Evolutionary conservation across 129 eudicot species (phyloP).

Genomic region (Dittrichia graveolens): DNA sequence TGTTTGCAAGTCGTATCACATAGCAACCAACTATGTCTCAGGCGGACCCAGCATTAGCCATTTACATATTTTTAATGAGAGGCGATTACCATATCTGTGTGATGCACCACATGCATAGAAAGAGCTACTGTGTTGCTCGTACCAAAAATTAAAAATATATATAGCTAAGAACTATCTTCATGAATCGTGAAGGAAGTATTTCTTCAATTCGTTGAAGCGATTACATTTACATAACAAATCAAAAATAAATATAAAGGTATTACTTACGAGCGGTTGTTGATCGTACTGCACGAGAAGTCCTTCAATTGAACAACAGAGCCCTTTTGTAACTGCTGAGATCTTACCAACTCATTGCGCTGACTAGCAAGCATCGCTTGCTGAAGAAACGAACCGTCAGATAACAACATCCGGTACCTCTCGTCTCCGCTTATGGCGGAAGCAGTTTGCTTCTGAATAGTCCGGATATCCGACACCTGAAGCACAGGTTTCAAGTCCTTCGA

Average conservation of each 20-base stretch:
- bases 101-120: not conserved
- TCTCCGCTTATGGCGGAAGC: not conserved
- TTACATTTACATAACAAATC: not conserved
- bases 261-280: constrained; percentile 52
- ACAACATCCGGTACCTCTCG: constrained; percentile 56
- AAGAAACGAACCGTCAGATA: constrained; percentile 56
- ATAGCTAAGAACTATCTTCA: no score
- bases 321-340: constrained; percentile 43
- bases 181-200: no score
- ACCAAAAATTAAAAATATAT: no score
- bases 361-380: constrained; percentile 75
- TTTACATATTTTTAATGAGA: not conserved
- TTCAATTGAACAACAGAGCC: constrained; percentile 63
- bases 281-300: constrained; percentile 40
- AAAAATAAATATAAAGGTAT: not conserved
- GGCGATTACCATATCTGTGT: not conserved
- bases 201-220: no score
- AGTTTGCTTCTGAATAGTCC: constrained; percentile 38
- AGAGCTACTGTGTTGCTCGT: not conserved
- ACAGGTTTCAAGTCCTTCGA: constrained; percentile 44
- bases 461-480: constrained; percentile 58
- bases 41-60: no score
- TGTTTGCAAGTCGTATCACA: no score
- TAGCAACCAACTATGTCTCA: no score
- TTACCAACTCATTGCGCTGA: constrained; percentile 65